Evolutionary conservation across 805 yeast species (phyloP).

Genomic region (Ogataea degrootiae): DNA sequence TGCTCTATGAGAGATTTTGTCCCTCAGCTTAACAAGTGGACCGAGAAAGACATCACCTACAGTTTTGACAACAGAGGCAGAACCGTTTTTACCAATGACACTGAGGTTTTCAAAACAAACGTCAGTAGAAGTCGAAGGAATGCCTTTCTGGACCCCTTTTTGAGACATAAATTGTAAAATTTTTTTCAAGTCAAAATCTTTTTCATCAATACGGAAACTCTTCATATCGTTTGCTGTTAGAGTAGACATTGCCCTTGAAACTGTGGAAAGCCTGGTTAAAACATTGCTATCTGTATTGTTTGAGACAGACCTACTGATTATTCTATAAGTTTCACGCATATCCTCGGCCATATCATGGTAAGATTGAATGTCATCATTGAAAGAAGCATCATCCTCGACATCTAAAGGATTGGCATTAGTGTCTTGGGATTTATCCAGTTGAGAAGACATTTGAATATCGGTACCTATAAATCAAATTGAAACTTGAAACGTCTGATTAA

Average conservation of each 20-base stretch:
- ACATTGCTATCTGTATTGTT: slow-evolving; percentile 13
- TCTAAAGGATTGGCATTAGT: too few species aligned
- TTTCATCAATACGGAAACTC: slow-evolving; percentile 24
- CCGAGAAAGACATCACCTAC: slow-evolving; percentile 37
- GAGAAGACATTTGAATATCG: too few species aligned
- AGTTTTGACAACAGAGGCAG: slow-evolving; percentile 41
- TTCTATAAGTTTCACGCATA: slow-evolving; percentile 5
- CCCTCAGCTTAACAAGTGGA: slow-evolving; percentile 15
- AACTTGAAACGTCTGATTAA: too few species aligned
- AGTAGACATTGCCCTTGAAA: slow-evolving; percentile 15
- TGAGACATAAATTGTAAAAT: slow-evolving; percentile 34
- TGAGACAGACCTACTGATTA: slow-evolving; percentile 7
- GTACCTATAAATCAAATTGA: too few species aligned
- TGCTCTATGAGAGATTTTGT: slow-evolving; percentile 6
- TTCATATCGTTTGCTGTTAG: slow-evolving; percentile 19
- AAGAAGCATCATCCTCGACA: slow-evolving; percentile 4
- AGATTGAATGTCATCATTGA: slow-evolving; percentile 3
- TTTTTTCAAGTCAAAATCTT: slow-evolving; percentile 37
- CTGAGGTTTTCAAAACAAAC: slow-evolving; percentile 37
- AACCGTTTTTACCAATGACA: slow-evolving; percentile 43
- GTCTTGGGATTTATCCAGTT: too few species aligned
- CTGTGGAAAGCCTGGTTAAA: slow-evolving; percentile 18
- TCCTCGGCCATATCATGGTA: slow-evolving; percentile 1
- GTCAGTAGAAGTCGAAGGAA: slow-evolving; percentile 41
- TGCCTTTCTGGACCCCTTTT: slow-evolving; percentile 42